Conservation (phyloP, 331 rosid genomes). For the Malus hybrid region DNA sequence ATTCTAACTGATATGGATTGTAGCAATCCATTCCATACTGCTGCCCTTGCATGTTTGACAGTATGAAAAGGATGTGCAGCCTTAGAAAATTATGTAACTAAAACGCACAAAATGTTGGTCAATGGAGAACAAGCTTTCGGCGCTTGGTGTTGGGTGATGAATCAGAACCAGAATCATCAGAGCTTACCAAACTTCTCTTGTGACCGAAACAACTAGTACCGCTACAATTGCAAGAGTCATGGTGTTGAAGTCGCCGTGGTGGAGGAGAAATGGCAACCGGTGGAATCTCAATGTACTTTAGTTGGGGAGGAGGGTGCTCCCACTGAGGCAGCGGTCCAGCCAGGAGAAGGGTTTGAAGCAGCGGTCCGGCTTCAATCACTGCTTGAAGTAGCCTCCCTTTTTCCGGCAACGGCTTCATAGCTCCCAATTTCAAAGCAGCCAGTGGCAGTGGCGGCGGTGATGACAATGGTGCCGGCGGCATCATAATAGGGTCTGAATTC, state of each 20-base stretch:
- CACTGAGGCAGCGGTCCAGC: constrained; percentile 92
- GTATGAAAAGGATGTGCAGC: constrained; percentile 31
- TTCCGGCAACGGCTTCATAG: constrained; percentile 63
- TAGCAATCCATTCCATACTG: constrained; percentile 27
- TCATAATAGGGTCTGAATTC: constrained; percentile 17
- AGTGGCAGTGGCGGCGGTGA: constrained; percentile 9
- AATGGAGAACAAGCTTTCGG: constrained; percentile 26
- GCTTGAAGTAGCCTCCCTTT: constrained; percentile 83
- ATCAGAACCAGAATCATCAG: constrained; percentile 16
- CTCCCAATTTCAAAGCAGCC: constrained; percentile 18
- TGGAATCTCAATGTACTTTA: constrained; percentile 62
- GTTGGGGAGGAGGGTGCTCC: constrained; percentile 92
- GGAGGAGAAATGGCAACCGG: constrained; percentile 51
- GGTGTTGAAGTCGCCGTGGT: neutral
- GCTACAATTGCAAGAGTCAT: constrained; percentile 13
- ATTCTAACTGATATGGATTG: constrained; percentile 10
- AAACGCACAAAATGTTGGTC: constrained; percentile 15
- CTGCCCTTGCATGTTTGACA: constrained; percentile 22
- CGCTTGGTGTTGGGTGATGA: constrained; percentile 27
- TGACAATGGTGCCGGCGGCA: neutral
- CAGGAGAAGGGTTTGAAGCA: constrained; percentile 65
- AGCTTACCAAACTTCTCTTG: constrained; percentile 31
- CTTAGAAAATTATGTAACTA: constrained; percentile 26
- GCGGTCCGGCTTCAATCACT: constrained; percentile 89
- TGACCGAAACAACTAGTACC: constrained; percentile 14